phyloP scores from a whole-genome alignment of 768 basidiomycete genomes.

The Nevesoporus exiguus region DNA sequence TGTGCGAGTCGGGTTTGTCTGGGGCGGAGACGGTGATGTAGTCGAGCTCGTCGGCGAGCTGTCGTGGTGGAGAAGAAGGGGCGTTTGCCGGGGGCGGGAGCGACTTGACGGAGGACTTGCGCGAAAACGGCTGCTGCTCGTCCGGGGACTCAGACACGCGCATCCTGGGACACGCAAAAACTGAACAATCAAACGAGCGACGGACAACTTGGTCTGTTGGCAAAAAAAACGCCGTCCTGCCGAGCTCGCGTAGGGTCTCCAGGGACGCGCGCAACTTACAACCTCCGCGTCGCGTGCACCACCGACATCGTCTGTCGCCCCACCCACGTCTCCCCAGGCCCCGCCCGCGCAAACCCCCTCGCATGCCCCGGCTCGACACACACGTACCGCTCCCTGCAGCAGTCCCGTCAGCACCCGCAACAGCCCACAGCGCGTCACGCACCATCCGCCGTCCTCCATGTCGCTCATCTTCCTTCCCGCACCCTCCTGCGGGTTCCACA shows the following conservation, averaged over 20 bases:
- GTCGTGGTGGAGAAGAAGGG: slow-evolving; percentile 3
- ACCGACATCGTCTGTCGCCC: slow-evolving; percentile 62
- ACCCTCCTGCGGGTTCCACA: slow-evolving; percentile 88
- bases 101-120: slow-evolving; percentile 18
- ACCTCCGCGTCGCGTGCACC: no score
- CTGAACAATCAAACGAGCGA: no score
- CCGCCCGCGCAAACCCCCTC: slow-evolving; percentile 61
- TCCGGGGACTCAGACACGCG: no score
- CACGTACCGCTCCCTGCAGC: slow-evolving; percentile 69
- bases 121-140: slow-evolving; percentile 41
- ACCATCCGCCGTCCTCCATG: slow-evolving; percentile 91
- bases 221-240: no score
- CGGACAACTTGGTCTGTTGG: no score
- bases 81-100: neutral
- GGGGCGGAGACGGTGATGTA: slow-evolving; percentile 55
- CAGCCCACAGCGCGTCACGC: slow-evolving; percentile 2
- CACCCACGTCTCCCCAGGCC: slow-evolving; percentile 66
- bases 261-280: no score
- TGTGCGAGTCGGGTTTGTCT: slow-evolving; percentile 33
- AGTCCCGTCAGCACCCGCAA: neutral
- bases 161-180: no score
- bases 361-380: slow-evolving; percentile 93
- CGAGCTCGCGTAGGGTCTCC: no score
- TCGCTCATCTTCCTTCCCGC: slow-evolving; percentile 74
- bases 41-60: slow-evolving; percentile 68